Percentiles rank a stretch among this genome's conserved stretches.
These are phyloP conservation scores for Mortierella sp. DNA, from an alignment of 371 early-diverging fungal species.

Conservation along the genomic window DNA sequence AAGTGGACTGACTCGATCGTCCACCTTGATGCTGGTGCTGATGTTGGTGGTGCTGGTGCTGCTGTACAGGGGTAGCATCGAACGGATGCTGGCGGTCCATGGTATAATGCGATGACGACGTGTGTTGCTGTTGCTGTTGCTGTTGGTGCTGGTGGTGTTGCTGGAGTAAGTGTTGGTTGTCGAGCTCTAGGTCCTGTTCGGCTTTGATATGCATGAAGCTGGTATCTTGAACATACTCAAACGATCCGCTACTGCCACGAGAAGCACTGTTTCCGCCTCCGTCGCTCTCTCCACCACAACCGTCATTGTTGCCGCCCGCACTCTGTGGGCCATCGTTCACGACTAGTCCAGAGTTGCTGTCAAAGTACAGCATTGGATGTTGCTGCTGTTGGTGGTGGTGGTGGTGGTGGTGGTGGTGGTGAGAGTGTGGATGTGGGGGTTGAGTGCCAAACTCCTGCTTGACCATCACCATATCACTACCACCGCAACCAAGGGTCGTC, in stretches of 20 bases:
- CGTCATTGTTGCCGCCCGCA: too few relatives aligned
- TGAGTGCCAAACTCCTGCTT: slow-evolving; percentile 7
- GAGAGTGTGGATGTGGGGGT: too few relatives aligned
- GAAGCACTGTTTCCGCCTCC: background rate
- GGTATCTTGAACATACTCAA: background rate
- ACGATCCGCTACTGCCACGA: background rate
- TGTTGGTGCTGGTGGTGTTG: slow-evolving; percentile 14
- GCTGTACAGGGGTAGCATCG: slow-evolving; percentile 10
- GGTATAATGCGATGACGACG: slow-evolving; percentile 3
- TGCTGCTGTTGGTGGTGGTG: background rate
- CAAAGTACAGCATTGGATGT: slow-evolving; percentile 22
- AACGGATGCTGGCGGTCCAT: slow-evolving; percentile 27
- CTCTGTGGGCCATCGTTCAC: background rate
- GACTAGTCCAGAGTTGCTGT: background rate
- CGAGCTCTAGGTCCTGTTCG: slow-evolving; percentile 11
- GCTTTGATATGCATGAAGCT: slow-evolving; percentile 19
- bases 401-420: background rate
- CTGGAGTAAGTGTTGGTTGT: slow-evolving; percentile 4
- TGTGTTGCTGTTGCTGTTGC: background rate
- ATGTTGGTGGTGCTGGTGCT: slow-evolving; percentile 8
- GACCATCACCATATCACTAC: background rate
- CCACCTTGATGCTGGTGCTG: background rate
- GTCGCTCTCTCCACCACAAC: background rate
- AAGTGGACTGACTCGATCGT: background rate
- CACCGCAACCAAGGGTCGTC: background rate